Evolutionary conservation across 2,329 filamentous ascomycete genomes (phyloP), one percentile per base, ranked within the genome.

Genomic region (Curvularia hawaiiensis): DNA sequence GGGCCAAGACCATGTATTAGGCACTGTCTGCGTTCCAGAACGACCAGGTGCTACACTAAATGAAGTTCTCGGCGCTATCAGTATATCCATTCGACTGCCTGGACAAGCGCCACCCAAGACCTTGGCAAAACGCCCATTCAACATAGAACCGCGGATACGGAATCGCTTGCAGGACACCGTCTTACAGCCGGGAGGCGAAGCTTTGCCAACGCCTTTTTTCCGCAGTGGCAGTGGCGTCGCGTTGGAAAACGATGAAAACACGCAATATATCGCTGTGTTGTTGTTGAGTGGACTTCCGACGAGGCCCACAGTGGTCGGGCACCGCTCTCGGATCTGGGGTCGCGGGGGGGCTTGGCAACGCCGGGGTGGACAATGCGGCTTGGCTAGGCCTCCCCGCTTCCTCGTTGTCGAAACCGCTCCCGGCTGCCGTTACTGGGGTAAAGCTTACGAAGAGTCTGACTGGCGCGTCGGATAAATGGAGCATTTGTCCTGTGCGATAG

Each of bases 41-140:
- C 65, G 60, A 47, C 65, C 60, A 69, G 64, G 60, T 63, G 59
- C 45, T 63, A 66, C 64, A 62, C 64, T 50, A 54, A 57, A 63
- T 54, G 56, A 53, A 52, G 58, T 54, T 40, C 71, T 74, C 61
- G 71, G 71, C 71, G 56, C 57, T 53, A 61, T 59, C 59, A 58
- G 54, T 33, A 54, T 40, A 56, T 44, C 68, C 70, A 71, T 60
- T 64, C 61, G 59, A 64, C 58, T 60, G 53, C 45, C 55, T 52
- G 54, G 53, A 65, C 67, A 67, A 66, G 60, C 65, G 73, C 72
- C 73, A 71, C 64, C 71, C 71, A 75, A 75, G 73, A 46, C 71
- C 72, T 75, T 75, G 73, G 72, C 72, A 70, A 52, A 48, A 64
- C 63, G 63, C 63, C 63, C 50, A 31, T 50, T 47, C 31, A 62